Percentiles rank a stretch among this genome's conserved stretches.
These are phyloP conservation scores for Anaeromyces robustus DNA, from an alignment of 192 early-diverging fungal genomes.

Conservation along the genomic window DNA sequence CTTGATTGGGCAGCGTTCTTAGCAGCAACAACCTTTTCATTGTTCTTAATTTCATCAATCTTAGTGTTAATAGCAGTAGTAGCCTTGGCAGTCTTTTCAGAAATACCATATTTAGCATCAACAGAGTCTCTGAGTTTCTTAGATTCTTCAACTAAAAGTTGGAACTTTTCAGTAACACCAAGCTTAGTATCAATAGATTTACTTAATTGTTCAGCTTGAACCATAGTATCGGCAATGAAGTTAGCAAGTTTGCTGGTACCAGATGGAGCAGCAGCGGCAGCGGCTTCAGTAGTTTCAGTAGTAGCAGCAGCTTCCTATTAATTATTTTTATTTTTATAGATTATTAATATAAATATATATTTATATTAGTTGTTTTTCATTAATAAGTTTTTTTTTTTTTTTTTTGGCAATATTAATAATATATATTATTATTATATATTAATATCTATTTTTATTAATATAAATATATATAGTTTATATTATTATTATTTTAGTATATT, in stretches of 20 bases:
- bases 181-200: background rate
- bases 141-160: background rate
- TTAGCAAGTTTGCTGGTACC: background rate
- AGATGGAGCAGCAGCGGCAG: background rate
- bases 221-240: background rate
- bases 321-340: no score
- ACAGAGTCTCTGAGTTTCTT: background rate
- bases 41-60: background rate
- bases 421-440: no score
- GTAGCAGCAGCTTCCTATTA: background rate
- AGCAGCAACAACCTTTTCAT: background rate
- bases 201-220: background rate
- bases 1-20: background rate
- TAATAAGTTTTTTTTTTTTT: no score
- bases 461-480: no score
- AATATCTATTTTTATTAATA: no score
- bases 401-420: no score
- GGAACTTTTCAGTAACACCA: background rate
- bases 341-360: no score
- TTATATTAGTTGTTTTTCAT: no score
- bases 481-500: no score
- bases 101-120: background rate
- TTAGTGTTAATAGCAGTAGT: background rate
- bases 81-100: background rate
- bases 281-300: background rate